phyloP scores from a whole-genome alignment of 2,329 filamentous ascomycete genomes.

The Trichoderma simmonsii region DNA sequence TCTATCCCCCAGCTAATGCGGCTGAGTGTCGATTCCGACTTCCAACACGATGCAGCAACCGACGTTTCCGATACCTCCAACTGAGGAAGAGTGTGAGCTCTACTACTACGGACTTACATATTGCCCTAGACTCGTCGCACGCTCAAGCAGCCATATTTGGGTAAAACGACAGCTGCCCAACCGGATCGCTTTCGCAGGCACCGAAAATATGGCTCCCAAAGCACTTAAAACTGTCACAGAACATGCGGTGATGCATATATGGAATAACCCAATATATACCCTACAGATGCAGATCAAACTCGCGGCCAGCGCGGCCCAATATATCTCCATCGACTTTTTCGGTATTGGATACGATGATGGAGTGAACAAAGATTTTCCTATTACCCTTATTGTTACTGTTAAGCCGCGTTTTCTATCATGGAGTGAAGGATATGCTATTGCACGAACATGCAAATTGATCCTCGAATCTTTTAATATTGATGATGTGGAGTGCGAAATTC shows the following conservation, averaged over 20 bases:
- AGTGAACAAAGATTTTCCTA: not conserved
- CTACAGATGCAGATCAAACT: not conserved
- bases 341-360: not conserved
- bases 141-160: not conserved
- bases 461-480: not conserved
- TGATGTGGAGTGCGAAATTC: conserved; percentile 3
- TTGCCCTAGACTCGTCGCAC: not conserved
- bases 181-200: too few relatives aligned
- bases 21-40: not conserved
- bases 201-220: not conserved
- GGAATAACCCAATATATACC: too few relatives aligned
- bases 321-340: not conserved
- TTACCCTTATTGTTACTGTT: not conserved
- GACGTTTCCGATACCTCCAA: not conserved
- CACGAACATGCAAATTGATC: not conserved
- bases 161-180: not conserved
- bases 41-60: not conserved
- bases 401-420: not conserved
- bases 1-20: not conserved
- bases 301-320: not conserved
- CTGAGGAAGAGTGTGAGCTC: not conserved
- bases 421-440: not conserved
- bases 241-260: too few relatives aligned
- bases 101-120: not conserved
- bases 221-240: not conserved